Evolutionary conservation across 192 early-diverging fungal species (phyloP).

Genomic region (Coemansia sp.): DNA sequence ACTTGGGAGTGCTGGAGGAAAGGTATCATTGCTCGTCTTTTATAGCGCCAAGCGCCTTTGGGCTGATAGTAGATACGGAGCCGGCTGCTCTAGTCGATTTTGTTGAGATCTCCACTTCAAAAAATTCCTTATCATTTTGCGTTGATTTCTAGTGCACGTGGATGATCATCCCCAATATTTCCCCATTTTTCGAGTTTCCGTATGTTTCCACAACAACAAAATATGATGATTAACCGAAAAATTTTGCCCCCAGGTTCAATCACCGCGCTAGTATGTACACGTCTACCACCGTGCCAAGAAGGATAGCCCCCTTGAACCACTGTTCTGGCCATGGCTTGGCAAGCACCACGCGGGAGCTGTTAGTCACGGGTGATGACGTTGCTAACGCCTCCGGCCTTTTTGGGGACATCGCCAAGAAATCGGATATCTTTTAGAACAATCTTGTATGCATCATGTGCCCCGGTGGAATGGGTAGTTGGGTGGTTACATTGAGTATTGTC

Average conservation of each 20-base stretch:
- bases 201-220: neutral
- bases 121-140: neutral
- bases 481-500: no score
- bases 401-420: no score
- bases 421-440: no score
- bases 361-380: no score
- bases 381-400: no score
- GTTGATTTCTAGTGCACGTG: neutral
- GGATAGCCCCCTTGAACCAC: no score
- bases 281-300: neutral
- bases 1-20: neutral
- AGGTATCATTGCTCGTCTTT: neutral
- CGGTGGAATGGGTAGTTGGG: no score
- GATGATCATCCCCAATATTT: neutral
- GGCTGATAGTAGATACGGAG: neutral
- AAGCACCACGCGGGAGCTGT: no score
- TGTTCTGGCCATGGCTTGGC: no score
- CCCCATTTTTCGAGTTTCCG: neutral
- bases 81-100: neutral
- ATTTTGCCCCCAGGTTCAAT: neutral
- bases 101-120: neutral
- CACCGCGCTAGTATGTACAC: neutral
- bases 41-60: neutral
- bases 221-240: neutral
- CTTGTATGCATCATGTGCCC: no score